Conservation (phyloP, 1,284 basidiomycete genomes). For the Inonotus hispidus region DNA sequence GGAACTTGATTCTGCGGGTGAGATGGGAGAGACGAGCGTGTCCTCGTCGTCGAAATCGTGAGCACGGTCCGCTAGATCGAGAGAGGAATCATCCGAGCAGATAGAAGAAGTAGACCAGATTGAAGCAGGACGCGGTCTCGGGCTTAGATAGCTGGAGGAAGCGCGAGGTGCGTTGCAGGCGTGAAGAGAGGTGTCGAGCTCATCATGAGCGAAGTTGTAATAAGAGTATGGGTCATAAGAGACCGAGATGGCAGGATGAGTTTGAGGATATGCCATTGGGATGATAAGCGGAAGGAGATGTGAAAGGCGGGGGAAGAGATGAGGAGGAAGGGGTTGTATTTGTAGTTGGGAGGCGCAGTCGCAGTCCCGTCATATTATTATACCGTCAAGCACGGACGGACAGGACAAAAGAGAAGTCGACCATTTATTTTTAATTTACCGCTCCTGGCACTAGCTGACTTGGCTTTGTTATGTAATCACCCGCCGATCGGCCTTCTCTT, state of each 20-base stretch:
- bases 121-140: constrained; percentile 7
- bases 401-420: constrained; percentile 1
- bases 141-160: constrained; percentile 1
- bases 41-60: constrained; percentile 11
- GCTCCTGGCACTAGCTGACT: neutral
- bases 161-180: neutral
- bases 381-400: neutral
- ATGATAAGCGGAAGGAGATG: neutral
- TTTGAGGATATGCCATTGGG: constrained; percentile 2
- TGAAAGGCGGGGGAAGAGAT: neutral
- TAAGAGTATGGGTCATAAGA: constrained; percentile 14
- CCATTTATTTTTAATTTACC: neutral
- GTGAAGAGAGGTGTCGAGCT: neutral
- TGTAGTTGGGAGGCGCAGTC: neutral
- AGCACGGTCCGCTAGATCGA: constrained; percentile 6
- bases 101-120: constrained; percentile 16
- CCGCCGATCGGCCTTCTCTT: neutral
- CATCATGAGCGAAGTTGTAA: neutral
- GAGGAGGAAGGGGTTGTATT: neutral
- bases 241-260: neutral
- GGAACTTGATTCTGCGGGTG: constrained; percentile 15
- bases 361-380: too few species aligned
- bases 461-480: neutral
- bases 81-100: constrained; percentile 15
- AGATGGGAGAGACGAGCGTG: constrained; percentile 10